Percentiles rank a stretch among this genome's conserved stretches.
Evolutionary conservation across 1,284 basidiomycete genomes (phyloP).

Genomic region (Jaminaea rosea): DNA sequence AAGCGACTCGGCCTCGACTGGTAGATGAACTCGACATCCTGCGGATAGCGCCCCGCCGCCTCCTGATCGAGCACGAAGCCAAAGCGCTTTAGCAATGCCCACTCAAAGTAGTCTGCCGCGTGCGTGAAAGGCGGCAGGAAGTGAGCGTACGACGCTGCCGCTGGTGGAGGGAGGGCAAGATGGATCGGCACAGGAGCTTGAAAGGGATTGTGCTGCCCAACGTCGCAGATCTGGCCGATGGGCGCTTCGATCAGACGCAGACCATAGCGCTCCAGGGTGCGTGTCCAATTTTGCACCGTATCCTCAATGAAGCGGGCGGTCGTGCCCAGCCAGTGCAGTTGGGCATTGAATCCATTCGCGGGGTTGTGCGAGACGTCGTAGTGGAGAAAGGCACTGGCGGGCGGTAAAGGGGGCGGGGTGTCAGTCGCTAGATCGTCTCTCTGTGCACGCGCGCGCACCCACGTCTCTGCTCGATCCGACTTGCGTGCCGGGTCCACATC

Average conservation of each 20-base stretch:
- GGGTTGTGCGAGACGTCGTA: conserved; percentile 46
- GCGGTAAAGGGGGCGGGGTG: too few species aligned
- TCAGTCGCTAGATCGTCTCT: too few species aligned
- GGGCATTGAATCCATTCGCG: conserved; percentile 50
- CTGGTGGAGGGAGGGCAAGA: conserved; percentile 36
- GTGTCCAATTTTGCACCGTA: conserved; percentile 70
- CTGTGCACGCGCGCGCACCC: too few species aligned
- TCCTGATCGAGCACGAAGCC: conserved; percentile 46
- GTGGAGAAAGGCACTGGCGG: conserved; percentile 43
- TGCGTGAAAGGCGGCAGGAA: conserved; percentile 14
- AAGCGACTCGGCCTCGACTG: conserved; percentile 40
- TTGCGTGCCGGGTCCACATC: conserved; percentile 38
- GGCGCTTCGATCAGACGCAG: conserved; percentile 74
- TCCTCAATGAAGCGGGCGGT: conserved; percentile 94
- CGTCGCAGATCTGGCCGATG: conserved; percentile 45
- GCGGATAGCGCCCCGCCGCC: conserved; percentile 25
- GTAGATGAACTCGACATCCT: conserved; percentile 33
- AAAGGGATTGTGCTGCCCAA: conserved; percentile 41
- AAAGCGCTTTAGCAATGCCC: conserved; percentile 32
- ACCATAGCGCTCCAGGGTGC: conserved; percentile 79
- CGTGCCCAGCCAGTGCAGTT: conserved; percentile 93
- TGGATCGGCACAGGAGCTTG: conserved; percentile 39
- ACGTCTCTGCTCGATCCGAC: conserved; percentile 36
- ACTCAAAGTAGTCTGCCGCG: conserved; percentile 37
- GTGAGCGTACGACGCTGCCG: conserved; percentile 17